Evolutionary conservation across 2,329 filamentous ascomycete species (phyloP).

Genomic region (Calonectria hawksworthii): DNA sequence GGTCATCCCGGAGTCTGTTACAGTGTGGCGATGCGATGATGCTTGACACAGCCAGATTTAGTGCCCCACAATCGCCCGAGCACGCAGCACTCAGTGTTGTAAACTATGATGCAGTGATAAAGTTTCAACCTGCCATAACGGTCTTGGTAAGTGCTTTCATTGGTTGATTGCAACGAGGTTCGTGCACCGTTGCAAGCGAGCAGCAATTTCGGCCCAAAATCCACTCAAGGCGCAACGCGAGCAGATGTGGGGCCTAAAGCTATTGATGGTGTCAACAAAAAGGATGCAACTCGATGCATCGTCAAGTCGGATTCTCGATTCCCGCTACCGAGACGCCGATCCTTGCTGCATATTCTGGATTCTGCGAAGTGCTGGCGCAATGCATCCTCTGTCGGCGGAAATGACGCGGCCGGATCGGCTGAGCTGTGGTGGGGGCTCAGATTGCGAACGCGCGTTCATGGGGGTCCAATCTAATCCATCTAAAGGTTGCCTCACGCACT

Average conservation of each 20-base stretch:
- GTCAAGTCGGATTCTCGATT: not conserved
- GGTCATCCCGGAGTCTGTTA: no score
- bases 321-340: not conserved
- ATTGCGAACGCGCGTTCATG: constrained; percentile 3
- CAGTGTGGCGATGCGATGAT: no score
- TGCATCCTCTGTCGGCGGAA: not conserved
- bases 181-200: not conserved
- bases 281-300: not conserved
- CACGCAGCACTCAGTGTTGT: not conserved
- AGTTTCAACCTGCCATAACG: not conserved
- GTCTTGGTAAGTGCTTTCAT: not conserved
- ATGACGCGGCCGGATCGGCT: not conserved
- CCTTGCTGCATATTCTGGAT: not conserved
- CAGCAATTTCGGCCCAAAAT: not conserved
- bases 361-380: not conserved
- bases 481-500: not conserved
- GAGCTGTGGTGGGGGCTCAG: not conserved
- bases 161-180: not conserved
- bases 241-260: not conserved
- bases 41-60: not conserved
- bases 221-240: not conserved
- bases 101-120: not conserved
- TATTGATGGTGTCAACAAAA: not conserved
- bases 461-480: constrained; percentile 3
- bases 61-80: not conserved